Base-by-base conservation (phyloP, 768 basidiomycete genomes). In the Kwoniella sp. region DNA sequence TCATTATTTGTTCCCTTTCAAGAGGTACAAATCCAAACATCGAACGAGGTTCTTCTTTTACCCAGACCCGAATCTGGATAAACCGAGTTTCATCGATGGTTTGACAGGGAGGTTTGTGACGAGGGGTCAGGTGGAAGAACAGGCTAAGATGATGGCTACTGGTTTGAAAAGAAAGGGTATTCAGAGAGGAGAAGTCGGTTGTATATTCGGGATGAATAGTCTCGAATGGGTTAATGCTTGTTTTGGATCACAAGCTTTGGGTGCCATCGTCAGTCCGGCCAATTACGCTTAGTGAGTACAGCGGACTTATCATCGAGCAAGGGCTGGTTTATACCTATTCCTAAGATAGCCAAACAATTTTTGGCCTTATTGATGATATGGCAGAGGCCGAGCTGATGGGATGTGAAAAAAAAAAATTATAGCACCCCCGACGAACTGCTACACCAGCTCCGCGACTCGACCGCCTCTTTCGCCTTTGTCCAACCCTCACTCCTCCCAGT, bases 351-450 rank as follows among this genome's bases (percentile, higher is more conserved):
- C n/a, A n/a, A n/a, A n/a, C n/a, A n/a, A n/a, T n/a, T n/a, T n/a
- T n/a, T n/a, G n/a, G n/a, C n/a, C n/a, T n/a, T n/a, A n/a, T n/a
- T n/a, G n/a, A n/a, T n/a, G n/a, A n/a, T n/a, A n/a, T n/a, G n/a
- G n/a, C n/a, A n/a, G n/a, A n/a, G n/a, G n/a, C n/a, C n/a, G n/a
- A n/a, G n/a, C n/a, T n/a, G n/a, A n/a, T n/a, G 9, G 24, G n/a
- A 33, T 13, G 33, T 33, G 33, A 6, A 6, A 33, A 33, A 33
- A 33, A 19, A 30, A 30, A 27, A 6, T 13, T 13, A 33, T 0
- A 92, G 90, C 71, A 88, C 86, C 3, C 76, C 86, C 2, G 73
- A 80, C 8, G 92, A 94, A 73, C 83, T 93, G 0, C 83, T 82
- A 0, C 86, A 86, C 77, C 92, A 94, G 74, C 87, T 89, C 63